Evolutionary conservation across 139 green algal genomes (phyloP).

Genomic region (Edaphochlamys debaryana): DNA sequence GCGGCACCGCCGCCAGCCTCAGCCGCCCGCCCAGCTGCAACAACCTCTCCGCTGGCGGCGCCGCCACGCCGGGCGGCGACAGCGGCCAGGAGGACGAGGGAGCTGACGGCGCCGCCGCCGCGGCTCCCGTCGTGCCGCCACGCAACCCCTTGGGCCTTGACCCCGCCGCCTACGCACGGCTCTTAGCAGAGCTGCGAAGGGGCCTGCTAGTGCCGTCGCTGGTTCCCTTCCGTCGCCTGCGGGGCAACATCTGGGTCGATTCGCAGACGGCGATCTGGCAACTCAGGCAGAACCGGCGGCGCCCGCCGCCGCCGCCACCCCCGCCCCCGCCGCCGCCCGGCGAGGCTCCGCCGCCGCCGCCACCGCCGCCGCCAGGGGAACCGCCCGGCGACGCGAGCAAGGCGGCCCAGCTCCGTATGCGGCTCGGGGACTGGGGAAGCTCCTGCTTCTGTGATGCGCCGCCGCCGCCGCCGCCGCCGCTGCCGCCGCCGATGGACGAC

Average conservation of each 20-base stretch:
- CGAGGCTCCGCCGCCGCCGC: background rate
- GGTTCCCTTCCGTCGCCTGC: constrained; percentile 14
- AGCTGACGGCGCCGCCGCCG: background rate
- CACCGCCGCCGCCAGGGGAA: background rate
- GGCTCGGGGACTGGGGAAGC: constrained; percentile 3
- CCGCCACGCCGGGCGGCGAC: background rate
- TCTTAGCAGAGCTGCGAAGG: constrained; percentile 11
- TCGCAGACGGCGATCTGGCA: background rate
- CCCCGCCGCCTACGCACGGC: background rate
- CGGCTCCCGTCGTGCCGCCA: background rate
- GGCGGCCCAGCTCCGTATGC: background rate
- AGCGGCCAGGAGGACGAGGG: background rate
- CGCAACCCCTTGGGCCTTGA: constrained; percentile 8
- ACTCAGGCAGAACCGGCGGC: background rate
- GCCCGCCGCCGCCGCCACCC: too few relatives aligned
- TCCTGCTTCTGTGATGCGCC: constrained; percentile 4
- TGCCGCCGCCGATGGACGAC: background rate
- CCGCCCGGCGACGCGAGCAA: background rate
- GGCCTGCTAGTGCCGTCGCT: constrained; percentile 29
- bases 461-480: constrained; percentile 21
- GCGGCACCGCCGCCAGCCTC: background rate
- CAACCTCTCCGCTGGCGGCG: background rate
- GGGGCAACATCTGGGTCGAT: constrained; percentile 8
- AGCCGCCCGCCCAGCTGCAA: constrained; percentile 7
- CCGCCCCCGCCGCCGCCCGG: background rate